These are phyloP conservation scores for Volvox africanus DNA, from an alignment of 139 green algal species.

Conservation along the genomic window DNA sequence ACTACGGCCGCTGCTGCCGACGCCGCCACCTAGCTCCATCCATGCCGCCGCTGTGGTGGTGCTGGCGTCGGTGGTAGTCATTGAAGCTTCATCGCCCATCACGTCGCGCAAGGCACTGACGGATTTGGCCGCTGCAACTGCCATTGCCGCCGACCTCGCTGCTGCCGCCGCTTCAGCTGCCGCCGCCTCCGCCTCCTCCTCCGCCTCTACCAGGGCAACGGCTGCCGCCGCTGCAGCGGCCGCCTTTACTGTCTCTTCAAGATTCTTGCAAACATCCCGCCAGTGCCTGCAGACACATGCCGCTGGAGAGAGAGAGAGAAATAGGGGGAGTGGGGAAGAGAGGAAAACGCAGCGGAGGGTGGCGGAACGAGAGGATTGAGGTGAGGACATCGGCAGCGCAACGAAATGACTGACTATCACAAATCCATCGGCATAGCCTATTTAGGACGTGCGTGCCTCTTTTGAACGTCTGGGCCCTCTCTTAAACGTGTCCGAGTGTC, in stretches of 20 bases:
- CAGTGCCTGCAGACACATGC: constrained; percentile 21
- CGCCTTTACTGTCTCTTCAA: not conserved
- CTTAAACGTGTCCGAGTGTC: too few relatives aligned
- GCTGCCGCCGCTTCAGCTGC: not conserved
- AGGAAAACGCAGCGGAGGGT: too few relatives aligned
- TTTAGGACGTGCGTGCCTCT: too few relatives aligned
- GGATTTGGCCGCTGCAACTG: not conserved
- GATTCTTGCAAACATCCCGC: constrained; percentile 1
- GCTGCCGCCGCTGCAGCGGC: not conserved
- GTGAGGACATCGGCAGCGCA: not conserved
- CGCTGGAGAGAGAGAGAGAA: not conserved
- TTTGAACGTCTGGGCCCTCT: too few relatives aligned
- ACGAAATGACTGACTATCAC: too few relatives aligned
- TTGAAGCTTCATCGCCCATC: not conserved
- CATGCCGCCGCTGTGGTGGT: not conserved
- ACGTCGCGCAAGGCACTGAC: not conserved
- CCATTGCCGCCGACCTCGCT: not conserved
- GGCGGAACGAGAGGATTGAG: not conserved
- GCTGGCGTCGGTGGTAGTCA: not conserved
- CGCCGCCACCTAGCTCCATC: not conserved
- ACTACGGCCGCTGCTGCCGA: not conserved
- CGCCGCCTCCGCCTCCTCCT: not conserved
- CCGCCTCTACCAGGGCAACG: not conserved
- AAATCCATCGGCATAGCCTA: too few relatives aligned
- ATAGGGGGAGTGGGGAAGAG: not conserved